Conservation (phyloP, 306 rosid species). For the Casuarina cunninghamiana region DNA sequence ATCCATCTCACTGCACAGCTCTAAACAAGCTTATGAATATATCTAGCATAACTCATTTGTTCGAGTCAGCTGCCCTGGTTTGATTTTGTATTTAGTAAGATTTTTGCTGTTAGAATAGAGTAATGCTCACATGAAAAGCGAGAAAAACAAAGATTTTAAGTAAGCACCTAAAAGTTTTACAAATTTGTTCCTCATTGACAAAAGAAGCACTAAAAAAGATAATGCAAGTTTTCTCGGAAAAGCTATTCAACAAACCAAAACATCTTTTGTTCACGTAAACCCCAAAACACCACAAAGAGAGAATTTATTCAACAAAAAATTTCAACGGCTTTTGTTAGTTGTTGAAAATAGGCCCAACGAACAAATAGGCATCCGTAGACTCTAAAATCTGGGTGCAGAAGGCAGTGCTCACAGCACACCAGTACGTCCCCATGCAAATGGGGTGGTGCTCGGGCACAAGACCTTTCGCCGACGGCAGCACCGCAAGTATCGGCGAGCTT, state of each 20-base stretch:
- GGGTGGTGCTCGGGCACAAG: conserved; percentile 75
- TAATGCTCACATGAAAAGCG: not conserved
- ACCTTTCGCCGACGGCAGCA: conserved; percentile 91
- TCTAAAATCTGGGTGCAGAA: conserved; percentile 67
- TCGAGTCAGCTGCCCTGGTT: not conserved
- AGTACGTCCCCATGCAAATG: conserved; percentile 83
- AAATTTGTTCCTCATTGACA: conserved; percentile 48
- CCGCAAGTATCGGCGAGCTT: conserved; percentile 74
- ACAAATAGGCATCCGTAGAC: conserved; percentile 63
- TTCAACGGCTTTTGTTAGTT: conserved; percentile 22
- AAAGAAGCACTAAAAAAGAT: conserved; percentile 69
- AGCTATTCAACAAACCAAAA: conserved; percentile 43
- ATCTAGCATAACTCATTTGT: conserved; percentile 50
- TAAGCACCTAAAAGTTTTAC: conserved; percentile 31
- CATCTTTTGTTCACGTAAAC: conserved; percentile 3
- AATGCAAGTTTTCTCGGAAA: conserved; percentile 54
- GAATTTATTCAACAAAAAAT: not conserved
- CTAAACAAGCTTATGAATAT: conserved; percentile 77
- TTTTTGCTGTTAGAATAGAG: not conserved
- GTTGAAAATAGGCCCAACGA: conserved; percentile 60
- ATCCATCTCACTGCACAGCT: conserved; percentile 57
- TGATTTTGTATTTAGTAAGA: conserved; percentile 20
- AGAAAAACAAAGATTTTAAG: not conserved
- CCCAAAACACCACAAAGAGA: not conserved
- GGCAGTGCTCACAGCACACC: conserved; percentile 72